These are phyloP conservation scores for Trichosanthes cucumerina DNA, from an alignment of 306 rosid genomes.

Conservation along the genomic window DNA sequence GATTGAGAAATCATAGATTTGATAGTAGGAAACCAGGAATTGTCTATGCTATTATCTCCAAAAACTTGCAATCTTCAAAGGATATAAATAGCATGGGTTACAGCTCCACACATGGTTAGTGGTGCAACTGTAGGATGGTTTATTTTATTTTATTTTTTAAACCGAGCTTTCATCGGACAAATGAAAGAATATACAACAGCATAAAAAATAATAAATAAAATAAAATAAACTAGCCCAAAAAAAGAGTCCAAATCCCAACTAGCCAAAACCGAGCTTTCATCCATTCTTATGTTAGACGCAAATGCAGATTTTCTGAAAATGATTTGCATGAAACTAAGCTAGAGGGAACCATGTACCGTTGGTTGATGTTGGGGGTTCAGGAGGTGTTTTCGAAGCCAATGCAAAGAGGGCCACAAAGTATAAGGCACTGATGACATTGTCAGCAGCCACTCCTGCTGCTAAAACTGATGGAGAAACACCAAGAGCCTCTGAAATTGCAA, in stretches of 20 bases:
- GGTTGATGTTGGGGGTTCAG: constrained; percentile 19
- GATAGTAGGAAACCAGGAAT: not conserved
- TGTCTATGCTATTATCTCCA: not conserved
- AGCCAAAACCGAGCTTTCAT: not conserved
- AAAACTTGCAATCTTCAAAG: not conserved
- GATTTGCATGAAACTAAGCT: not conserved
- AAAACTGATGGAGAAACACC: constrained; percentile 38
- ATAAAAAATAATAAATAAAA: too few species aligned
- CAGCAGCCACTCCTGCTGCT: constrained; percentile 48
- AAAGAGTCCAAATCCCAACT: not conserved
- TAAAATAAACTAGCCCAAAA: not conserved
- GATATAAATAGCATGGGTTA: not conserved
- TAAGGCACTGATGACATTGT: constrained; percentile 33
- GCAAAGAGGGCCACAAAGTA: constrained; percentile 34
- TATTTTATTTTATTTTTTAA: not conserved
- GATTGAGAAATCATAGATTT: not conserved
- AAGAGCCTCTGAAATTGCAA: constrained; percentile 52
- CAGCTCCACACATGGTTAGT: not conserved
- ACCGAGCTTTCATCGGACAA: not conserved
- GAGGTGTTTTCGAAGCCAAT: constrained; percentile 32
- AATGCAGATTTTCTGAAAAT: not conserved
- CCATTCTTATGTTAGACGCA: not conserved
- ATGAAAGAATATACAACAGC: not conserved
- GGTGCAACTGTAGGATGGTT: not conserved
- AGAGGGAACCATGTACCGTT: constrained; percentile 18